Percentiles rank a stretch among this genome's conserved stretches.
These are phyloP conservation scores for Xanthoconium purpureum DNA, from an alignment of 768 basidiomycete species.

Conservation along the genomic window DNA sequence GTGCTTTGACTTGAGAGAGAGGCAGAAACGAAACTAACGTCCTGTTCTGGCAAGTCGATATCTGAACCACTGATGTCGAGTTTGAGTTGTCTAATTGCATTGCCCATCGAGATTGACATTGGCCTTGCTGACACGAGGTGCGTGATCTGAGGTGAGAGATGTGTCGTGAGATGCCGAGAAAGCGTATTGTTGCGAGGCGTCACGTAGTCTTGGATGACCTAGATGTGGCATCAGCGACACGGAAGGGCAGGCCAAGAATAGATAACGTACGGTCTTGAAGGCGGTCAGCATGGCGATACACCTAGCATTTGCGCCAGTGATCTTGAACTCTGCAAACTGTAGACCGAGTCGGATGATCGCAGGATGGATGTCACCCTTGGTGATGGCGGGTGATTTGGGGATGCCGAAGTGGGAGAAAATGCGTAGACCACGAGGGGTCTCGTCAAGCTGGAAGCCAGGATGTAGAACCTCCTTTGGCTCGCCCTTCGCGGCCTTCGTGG, in stretches of 20 bases:
- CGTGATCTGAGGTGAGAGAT: slow-evolving; percentile 90
- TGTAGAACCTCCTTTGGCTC: slow-evolving; percentile 27
- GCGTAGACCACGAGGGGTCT: slow-evolving; percentile 56
- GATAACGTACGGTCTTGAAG: slow-evolving; percentile 76
- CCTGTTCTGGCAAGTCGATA: slow-evolving; percentile 92
- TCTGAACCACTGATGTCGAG: slow-evolving; percentile 90
- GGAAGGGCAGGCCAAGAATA: too few relatives aligned
- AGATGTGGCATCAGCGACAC: slow-evolving; percentile 5
- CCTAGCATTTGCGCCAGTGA: slow-evolving; percentile 92
- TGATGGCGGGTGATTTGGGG: slow-evolving; percentile 50
- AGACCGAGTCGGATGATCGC: slow-evolving; percentile 82
- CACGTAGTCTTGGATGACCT: slow-evolving; percentile 90
- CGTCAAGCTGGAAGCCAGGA: slow-evolving; percentile 33
- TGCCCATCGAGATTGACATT: slow-evolving; percentile 92
- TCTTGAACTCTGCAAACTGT: slow-evolving; percentile 87
- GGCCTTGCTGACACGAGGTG: slow-evolving; percentile 85
- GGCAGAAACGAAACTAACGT: slow-evolving; percentile 49
- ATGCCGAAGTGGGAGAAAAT: slow-evolving; percentile 87
- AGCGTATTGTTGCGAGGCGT: slow-evolving; percentile 86
- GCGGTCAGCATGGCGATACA: slow-evolving; percentile 89
- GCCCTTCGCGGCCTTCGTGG: slow-evolving; percentile 20
- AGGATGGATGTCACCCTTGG: slow-evolving; percentile 90
- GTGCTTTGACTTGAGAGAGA: neutral
- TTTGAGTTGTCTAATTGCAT: slow-evolving; percentile 91
- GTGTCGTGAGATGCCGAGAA: slow-evolving; percentile 86